A percentile compares a stretch with the other conserved stretches of the same genome.
phyloP scores from a whole-genome alignment of 805 yeast species.

The Candida sakaeoensis region DNA sequence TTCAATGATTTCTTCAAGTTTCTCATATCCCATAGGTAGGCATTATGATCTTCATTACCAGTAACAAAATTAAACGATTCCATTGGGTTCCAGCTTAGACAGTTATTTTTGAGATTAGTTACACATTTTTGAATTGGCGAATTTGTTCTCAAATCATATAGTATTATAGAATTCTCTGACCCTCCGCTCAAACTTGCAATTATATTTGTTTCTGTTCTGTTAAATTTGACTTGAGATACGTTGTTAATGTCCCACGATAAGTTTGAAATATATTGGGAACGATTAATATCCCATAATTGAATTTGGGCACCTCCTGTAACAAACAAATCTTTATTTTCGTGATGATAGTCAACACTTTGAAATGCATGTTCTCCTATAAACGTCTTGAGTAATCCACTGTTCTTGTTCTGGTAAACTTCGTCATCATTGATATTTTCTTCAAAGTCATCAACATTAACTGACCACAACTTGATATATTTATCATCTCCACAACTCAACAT shows the following conservation, averaged over 20 bases:
- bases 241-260: conserved; percentile 97
- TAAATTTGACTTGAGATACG: conserved; percentile 75
- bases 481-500: conserved; percentile 88
- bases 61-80: conserved; percentile 92
- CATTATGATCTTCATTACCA: conserved; percentile 92
- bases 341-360: conserved; percentile 76
- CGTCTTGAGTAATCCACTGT: conserved; percentile 65
- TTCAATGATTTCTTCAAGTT: conserved; percentile 77
- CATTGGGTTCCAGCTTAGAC: conserved; percentile 95
- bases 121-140: conserved; percentile 90
- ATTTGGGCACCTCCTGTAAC: conserved; percentile 91
- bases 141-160: conserved; percentile 87
- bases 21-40: conserved; percentile 95
- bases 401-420: conserved; percentile 26
- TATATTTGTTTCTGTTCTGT: conserved; percentile 83
- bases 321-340: conserved; percentile 65
- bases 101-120: conserved; percentile 76
- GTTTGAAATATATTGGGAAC: conserved; percentile 73
- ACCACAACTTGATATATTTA: conserved; percentile 86
- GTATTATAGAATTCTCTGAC: conserved; percentile 83
- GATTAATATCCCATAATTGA: conserved; percentile 85
- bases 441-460: conserved; percentile 57
- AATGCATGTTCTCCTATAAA: conserved; percentile 82
- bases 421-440: conserved; percentile 30
- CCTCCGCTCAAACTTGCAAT: conserved; percentile 74